Base-by-base conservation (phyloP, 306 rosid species). In the Pueraria montana region DNA sequence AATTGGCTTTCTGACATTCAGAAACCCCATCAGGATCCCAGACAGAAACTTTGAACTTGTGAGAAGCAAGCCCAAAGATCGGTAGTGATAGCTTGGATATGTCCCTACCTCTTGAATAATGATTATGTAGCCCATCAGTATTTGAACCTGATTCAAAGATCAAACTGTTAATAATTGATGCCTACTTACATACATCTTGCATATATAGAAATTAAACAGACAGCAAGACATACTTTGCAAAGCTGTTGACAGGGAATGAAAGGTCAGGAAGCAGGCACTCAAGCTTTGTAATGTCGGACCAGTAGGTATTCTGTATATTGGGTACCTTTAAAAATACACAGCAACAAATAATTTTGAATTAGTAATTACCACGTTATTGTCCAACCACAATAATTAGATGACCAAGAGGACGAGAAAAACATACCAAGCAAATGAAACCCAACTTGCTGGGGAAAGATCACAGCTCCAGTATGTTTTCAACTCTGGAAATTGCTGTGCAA, bases 371-470 rank as follows among this genome's bases (percentile, higher is more conserved):
- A 13, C 17, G 46, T 59, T 26, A 74, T 43, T 48, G 70, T 72
- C 74, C 83, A 84, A 32, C 4, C 55, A 36, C 10, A 67, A 38
- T 71, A 45, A 62, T 27, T n/a, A 50, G 18, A 66, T 45, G 56
- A 76, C 65, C 24, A 20, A 78, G 50, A 62, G 53, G 61, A 43
- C 7, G 55, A 74, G 64, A 70, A 45, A 74, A 55, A 77, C 90
- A 71, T 86, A 94, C 98, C 98, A 92, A 50, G 98, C 94, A 68
- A 94, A 88, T 59, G 97, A 91, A 77, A 94, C 80, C 98, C 98
- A 94, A 86, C 98, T 94, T 26, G 96, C 92, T 67, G 96, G 97
- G 55, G 94, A 89, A 82, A 94, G 87, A 87, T 92, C 98, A 75
- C 92, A 92, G 83, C 98, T 94, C 89, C 89, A 87, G 87, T 79